Evolutionary conservation across 2,329 filamentous ascomycete species (phyloP).

Genomic region (Colletotrichum sp.): DNA sequence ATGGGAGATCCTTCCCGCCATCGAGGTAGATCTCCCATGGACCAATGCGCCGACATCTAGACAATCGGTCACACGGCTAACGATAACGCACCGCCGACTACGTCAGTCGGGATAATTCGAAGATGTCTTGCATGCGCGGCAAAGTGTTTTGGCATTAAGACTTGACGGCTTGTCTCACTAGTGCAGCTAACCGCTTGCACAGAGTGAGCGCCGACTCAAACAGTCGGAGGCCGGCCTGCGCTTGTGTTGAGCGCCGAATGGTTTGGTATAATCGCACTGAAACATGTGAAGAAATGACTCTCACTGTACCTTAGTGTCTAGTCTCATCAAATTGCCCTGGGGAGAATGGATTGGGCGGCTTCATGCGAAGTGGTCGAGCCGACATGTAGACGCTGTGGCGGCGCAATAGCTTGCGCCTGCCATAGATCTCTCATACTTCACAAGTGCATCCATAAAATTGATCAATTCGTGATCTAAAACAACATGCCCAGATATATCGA

Average conservation of each 20-base stretch:
- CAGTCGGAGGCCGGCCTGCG: neutral
- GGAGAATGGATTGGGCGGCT: neutral
- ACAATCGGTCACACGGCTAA: neutral
- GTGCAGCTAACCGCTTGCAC: neutral
- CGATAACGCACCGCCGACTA: neutral
- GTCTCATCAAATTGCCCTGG: neutral
- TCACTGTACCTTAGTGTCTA: neutral
- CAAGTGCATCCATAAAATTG: neutral
- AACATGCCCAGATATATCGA: neutral
- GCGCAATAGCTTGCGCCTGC: neutral
- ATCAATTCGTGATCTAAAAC: accelerated
- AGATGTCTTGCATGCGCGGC: neutral
- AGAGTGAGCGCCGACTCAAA: neutral
- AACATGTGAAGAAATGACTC: neutral
- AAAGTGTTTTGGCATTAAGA: neutral
- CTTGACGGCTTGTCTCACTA: neutral
- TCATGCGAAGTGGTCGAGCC: no score
- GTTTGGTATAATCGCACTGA: neutral
- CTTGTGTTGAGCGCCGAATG: neutral
- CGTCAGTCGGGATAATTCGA: neutral
- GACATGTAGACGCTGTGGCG: no score
- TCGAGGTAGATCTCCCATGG: neutral
- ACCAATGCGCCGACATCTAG: neutral
- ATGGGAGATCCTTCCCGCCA: neutral
- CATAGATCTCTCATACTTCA: neutral